These are phyloP conservation scores for Penicillium longicatenatum DNA, from an alignment of 495 filamentous ascomycete species.

Conservation along the genomic window DNA sequence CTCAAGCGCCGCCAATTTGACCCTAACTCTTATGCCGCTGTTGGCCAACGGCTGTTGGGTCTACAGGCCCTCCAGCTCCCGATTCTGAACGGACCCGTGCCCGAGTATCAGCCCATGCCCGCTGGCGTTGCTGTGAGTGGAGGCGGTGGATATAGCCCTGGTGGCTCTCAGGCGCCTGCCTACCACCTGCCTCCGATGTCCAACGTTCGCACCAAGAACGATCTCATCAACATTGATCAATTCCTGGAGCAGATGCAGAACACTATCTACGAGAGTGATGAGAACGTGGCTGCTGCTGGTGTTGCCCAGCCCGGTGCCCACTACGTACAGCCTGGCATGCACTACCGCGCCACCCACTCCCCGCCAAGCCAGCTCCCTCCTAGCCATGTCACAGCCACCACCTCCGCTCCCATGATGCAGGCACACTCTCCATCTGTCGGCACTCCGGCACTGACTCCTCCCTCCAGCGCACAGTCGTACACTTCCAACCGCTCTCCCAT, in stretches of 20 bases:
- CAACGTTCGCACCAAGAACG: conserved; percentile 87
- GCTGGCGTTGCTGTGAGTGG: conserved; percentile 56
- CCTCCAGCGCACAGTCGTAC: conserved; percentile 84
- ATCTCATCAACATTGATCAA: conserved; percentile 87
- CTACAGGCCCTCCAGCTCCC: conserved; percentile 71
- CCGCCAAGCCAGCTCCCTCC: conserved; percentile 59
- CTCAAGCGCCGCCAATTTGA: conserved; percentile 88
- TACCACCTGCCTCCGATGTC: conserved; percentile 83
- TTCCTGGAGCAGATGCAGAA: conserved; percentile 93
- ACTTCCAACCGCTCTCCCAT: conserved; percentile 82
- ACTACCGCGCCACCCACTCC: conserved; percentile 73
- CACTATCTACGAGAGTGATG: conserved; percentile 90
- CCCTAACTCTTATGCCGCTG: conserved; percentile 76
- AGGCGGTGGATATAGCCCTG: conserved; percentile 52
- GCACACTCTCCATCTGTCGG: conserved; percentile 54
- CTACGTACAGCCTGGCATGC: conserved; percentile 57
- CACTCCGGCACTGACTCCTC: conserved; percentile 87
- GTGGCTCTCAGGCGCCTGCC: conserved; percentile 51
- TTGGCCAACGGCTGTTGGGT: conserved; percentile 75
- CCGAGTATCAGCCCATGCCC: conserved; percentile 63
- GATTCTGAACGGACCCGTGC: conserved; percentile 61
- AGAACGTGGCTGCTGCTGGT: conserved; percentile 73
- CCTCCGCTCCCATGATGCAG: conserved; percentile 61
- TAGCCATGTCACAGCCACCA: conserved; percentile 58
- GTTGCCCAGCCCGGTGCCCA: conserved; percentile 69